Conservation (phyloP, 257 asterid genomes). For the Salvia splendens region DNA sequence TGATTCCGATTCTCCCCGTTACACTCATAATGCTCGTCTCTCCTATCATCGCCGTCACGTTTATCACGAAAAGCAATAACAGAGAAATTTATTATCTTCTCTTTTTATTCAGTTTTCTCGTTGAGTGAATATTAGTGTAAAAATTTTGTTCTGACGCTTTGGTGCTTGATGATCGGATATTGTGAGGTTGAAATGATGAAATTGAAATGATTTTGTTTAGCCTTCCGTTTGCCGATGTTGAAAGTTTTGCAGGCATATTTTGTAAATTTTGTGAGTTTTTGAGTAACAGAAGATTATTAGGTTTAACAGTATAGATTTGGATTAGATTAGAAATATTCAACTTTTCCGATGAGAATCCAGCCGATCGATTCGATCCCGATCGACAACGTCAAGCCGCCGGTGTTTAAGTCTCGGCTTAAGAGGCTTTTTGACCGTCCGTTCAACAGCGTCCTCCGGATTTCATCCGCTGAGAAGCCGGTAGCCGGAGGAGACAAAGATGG, state of each 20-base stretch:
- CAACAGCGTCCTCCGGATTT: conserved; percentile 57
- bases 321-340: conserved; percentile 21
- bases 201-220: no score
- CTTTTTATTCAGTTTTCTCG: conserved; percentile 4
- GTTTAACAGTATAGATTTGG: conserved; percentile 17
- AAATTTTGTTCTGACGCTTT: conserved; percentile 30
- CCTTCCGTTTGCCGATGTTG: not conserved
- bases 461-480: conserved; percentile 54
- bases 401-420: conserved; percentile 68
- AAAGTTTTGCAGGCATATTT: conserved; percentile 18
- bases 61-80: conserved; percentile 56
- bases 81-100: not conserved
- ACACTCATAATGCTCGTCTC: conserved; percentile 37
- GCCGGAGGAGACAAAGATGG: conserved; percentile 51
- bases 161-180: conserved; percentile 34
- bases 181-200: conserved; percentile 31
- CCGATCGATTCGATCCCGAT: conserved; percentile 67
- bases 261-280: conserved; percentile 16
- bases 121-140: conserved; percentile 19
- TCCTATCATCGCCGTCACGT: conserved; percentile 67
- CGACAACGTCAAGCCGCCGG: conserved; percentile 56
- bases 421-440: conserved; percentile 91
- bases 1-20: conserved; percentile 31
- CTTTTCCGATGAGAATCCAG: conserved; percentile 76
- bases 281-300: conserved; percentile 27